Evolutionary conservation across 1,284 basidiomycete species (phyloP), one percentile per base, ranked within the genome.

Genomic region (Termitomyces sp.): DNA sequence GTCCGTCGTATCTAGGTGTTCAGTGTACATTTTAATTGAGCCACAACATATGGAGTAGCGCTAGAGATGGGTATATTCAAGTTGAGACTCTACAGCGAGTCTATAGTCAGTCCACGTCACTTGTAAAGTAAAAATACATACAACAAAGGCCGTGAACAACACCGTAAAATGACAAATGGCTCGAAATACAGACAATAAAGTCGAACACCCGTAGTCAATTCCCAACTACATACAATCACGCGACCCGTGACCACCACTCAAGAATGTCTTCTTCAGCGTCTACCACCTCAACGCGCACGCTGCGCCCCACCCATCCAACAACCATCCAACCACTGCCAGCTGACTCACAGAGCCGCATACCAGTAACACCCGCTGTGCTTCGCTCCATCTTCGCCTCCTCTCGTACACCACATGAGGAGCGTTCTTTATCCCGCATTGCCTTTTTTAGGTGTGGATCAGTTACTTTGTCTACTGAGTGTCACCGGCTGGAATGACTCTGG

Each of bases 371-470:
- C 10, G 85, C 86, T 2, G 83, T 88, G 1, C 69, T 92, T 54
- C 78, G 89, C 38, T 84, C 85, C 50, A 92, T 92, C 60, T 92
- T 92, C 66, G 83, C 90, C 26, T 91, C 88, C 9, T 91, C 89
- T 26, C 79, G 89, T 10, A 84, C 86, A 0, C 81, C 85, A 2
- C 73, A 84, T 52, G 89, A 92, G 67, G 89, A 92, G 67, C 81
- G 90, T 34, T 84, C 86, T 0, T 82, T 92, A 49, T 92, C 89
- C 38, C 80, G 88, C 13, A 77, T 89, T 45, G 89, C 90, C 43
- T 92, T 92, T 74, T 92, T 92, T 69, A 80, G 90, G 89, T 87
- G 31, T 58, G 42, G 4, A 30, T 43, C 26, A 5, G n/a, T 15
- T 17, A 33, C 51, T 45, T 49, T 40, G 36, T 54, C 51, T 54